Percentiles rank a stretch among this genome's conserved stretches.
These are phyloP conservation scores for Metschnikowia noctiluminum DNA, from an alignment of 805 yeast genomes.

Conservation along the genomic window DNA sequence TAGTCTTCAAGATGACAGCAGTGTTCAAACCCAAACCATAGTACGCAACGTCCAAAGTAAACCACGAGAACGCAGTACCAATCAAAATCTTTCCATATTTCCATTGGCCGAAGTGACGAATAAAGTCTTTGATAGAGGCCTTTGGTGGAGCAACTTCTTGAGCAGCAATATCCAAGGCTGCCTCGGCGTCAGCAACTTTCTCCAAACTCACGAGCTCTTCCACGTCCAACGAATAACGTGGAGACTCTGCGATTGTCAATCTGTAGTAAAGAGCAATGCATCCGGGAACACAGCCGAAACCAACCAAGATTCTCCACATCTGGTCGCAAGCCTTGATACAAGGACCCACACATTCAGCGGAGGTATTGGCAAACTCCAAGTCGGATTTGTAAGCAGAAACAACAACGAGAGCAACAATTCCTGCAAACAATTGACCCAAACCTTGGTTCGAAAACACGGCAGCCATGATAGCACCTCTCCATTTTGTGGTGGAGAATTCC, in stretches of 20 bases:
- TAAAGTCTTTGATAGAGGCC: constrained; percentile 77
- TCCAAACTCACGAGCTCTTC: constrained; percentile 53
- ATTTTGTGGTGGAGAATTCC: constrained; percentile 88
- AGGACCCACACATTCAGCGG: constrained; percentile 57
- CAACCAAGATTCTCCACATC: constrained; percentile 91
- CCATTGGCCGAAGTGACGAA: constrained; percentile 77
- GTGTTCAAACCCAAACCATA: constrained; percentile 86
- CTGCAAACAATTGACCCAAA: constrained; percentile 89
- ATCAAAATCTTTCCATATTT: constrained; percentile 76
- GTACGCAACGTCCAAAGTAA: constrained; percentile 83
- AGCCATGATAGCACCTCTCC: constrained; percentile 98
- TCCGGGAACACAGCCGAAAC: constrained; percentile 92
- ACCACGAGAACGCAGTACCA: constrained; percentile 93
- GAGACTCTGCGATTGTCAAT: constrained; percentile 92
- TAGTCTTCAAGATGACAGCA: constrained; percentile 72
- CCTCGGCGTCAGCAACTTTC: constrained; percentile 51
- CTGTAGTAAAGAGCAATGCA: constrained; percentile 80
- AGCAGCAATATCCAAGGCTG: constrained; percentile 36
- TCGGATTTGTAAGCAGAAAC: constrained; percentile 73
- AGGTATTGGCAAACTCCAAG: constrained; percentile 49
- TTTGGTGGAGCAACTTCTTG: constrained; percentile 59
- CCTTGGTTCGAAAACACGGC: constrained; percentile 97
- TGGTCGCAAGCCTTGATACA: constrained; percentile 83
- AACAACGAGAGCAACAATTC: constrained; percentile 73
- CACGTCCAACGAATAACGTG: constrained; percentile 84